Evolutionary conservation across 2,329 filamentous ascomycete genomes (phyloP), one percentile per base, ranked within the genome.

Genomic region (Arthrobotrys sphaeroides): DNA sequence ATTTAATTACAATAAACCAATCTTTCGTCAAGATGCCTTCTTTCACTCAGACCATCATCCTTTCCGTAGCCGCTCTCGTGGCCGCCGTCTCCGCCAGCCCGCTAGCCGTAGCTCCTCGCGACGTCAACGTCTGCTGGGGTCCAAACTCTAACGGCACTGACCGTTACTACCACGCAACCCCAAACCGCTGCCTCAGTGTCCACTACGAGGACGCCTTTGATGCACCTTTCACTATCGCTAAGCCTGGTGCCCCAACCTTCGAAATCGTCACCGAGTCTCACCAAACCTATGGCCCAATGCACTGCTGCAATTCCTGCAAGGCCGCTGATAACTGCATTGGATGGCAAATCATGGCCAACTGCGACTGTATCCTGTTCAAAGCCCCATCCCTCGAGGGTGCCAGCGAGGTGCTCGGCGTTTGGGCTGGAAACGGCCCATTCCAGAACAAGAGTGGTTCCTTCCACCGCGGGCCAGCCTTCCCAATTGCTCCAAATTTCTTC

Each of bases 261-360:
- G 7, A 22, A 18, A 16, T 64, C 31, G 42, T 43, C 59, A 72
- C 67, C 20, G 67, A 64, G 9, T 36, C 45, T 20, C 67, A 72
- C 33, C 67, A 72, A 31, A 72, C 67, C 16, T 72, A 40, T 47
- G 67, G 67, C 26, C 67, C 67, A 59, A 36, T 28, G 49, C 67
- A 72, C 20, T 72, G 67, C 49, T 72, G 67, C 49, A 59, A n/a
- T 42, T 55, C 67, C 59, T 72, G 67, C 67, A 64, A 47, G 24
- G 31, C 47, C 20, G 47, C 31, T 3, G 47, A 65, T 31, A 53
- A 53, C 33, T 72, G 67, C 38, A 65, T 72, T 28, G 67, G 67
- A 5, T 72, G 67, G 67, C 57, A 72, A 65, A 72, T 72, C 40
- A 72, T 59, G 33, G 22, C 45, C 18, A 43, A 72, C 59, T 72